Evolutionary conservation across 2,329 filamentous ascomycete genomes (phyloP).

Genomic region (Sarocladium brachiariae): DNA sequence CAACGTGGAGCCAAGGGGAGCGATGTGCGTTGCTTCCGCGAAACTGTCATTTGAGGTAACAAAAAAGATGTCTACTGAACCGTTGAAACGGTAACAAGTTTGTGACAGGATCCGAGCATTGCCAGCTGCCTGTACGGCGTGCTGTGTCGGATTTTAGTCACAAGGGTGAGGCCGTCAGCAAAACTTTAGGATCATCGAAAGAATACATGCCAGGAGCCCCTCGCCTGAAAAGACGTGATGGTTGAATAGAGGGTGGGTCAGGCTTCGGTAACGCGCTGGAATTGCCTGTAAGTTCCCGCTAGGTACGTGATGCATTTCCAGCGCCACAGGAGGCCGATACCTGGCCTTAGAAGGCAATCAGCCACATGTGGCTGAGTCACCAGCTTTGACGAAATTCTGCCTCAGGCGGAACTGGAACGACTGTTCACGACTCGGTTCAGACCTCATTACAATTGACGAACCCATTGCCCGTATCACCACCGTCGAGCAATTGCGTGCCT

Average conservation of each 20-base stretch:
- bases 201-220: conserved; percentile 17
- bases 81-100: conserved; percentile 36
- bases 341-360: not conserved
- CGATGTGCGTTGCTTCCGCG: conserved; percentile 45
- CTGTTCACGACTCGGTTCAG: conserved; percentile 23
- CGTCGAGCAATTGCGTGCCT: conserved; percentile 28
- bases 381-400: not conserved
- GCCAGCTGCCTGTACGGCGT: conserved; percentile 41
- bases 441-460: conserved; percentile 23
- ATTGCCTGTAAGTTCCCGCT: not conserved
- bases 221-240: conserved; percentile 4
- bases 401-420: too few relatives aligned
- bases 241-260: not conserved
- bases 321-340: too few relatives aligned
- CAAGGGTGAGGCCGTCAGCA: conserved; percentile 41
- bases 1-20: conserved; percentile 33
- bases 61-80: conserved; percentile 51
- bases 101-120: conserved; percentile 47
- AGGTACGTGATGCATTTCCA: not conserved
- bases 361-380: not conserved
- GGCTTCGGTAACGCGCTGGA: not conserved
- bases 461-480: conserved; percentile 20
- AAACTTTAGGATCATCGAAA: conserved; percentile 33
- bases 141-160: conserved; percentile 36
- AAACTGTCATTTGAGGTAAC: conserved; percentile 49